Evolutionary conservation across 164 flowering plant genomes (phyloP).

Genomic region (Macadamia integrifolia): DNA sequence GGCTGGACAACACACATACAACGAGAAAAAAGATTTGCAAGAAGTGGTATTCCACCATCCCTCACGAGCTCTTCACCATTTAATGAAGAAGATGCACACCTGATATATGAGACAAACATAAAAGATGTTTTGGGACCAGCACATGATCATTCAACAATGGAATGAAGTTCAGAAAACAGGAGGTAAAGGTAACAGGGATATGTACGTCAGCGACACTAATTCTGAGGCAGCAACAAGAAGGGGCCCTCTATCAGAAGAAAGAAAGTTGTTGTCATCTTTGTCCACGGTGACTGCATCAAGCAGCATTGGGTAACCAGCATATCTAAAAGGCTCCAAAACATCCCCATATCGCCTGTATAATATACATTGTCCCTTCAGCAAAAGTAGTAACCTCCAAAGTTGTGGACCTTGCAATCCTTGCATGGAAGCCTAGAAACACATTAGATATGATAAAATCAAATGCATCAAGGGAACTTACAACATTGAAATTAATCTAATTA

Average conservation of each 20-base stretch:
- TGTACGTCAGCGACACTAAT: slow-evolving; percentile 90
- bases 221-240: slow-evolving; percentile 97
- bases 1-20: slow-evolving; percentile 98
- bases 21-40: slow-evolving; percentile 86
- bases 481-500: too few species aligned
- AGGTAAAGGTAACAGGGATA: slow-evolving; percentile 8
- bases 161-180: slow-evolving; percentile 3
- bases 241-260: slow-evolving; percentile 86
- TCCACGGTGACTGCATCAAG: slow-evolving; percentile 94
- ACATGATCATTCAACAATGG: slow-evolving; percentile 6
- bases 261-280: slow-evolving; percentile 88
- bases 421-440: slow-evolving; percentile 74
- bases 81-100: slow-evolving; percentile 88
- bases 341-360: slow-evolving; percentile 85
- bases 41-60: slow-evolving; percentile 89
- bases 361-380: slow-evolving; percentile 94
- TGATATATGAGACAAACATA: slow-evolving; percentile 22
- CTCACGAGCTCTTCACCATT: slow-evolving; percentile 99
- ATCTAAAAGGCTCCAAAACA: slow-evolving; percentile 92
- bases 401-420: slow-evolving; percentile 99
- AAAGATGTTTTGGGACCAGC: slow-evolving; percentile 4
- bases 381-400: slow-evolving; percentile 87
- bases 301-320: slow-evolving; percentile 99
- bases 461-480: too few species aligned
- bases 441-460: neutral